Evolutionary conservation across 1,284 basidiomycete species (phyloP).

Genomic region (Microbotryum lychnidis-dioicae): DNA sequence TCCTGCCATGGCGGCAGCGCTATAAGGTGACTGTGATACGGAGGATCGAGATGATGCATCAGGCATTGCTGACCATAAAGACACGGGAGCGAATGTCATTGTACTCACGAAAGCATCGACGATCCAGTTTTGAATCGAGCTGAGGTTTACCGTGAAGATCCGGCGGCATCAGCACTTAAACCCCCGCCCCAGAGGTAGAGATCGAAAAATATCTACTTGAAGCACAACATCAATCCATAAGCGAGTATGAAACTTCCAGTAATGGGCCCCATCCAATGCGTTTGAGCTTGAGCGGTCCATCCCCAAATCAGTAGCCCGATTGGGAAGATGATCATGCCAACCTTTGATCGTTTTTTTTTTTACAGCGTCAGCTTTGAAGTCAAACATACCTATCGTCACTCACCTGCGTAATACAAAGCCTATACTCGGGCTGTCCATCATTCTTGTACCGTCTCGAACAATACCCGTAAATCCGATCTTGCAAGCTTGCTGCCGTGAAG

Average conservation of each 20-base stretch:
- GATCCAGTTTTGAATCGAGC: slow-evolving; percentile 37
- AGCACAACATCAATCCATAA: slow-evolving; percentile 23
- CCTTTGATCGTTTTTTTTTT: slow-evolving; percentile 38
- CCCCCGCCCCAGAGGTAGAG: neutral
- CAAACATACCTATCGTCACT: neutral
- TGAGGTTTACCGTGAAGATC: slow-evolving; percentile 30
- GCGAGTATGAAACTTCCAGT: slow-evolving; percentile 35
- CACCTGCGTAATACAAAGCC: slow-evolving; percentile 29
- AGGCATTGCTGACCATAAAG: too few relatives aligned
- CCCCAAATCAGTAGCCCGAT: slow-evolving; percentile 42
- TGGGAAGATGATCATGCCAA: slow-evolving; percentile 46
- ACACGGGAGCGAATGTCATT: too few relatives aligned
- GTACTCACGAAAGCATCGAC: slow-evolving; percentile 8
- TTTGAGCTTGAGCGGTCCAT: slow-evolving; percentile 40
- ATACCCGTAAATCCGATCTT: slow-evolving; percentile 44
- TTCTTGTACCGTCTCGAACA: slow-evolving; percentile 35
- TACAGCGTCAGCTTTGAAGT: neutral
- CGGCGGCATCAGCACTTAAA: too few relatives aligned
- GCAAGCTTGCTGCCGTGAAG: slow-evolving; percentile 39
- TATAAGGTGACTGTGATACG: slow-evolving; percentile 39
- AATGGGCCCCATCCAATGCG: slow-evolving; percentile 42
- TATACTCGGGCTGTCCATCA: slow-evolving; percentile 41
- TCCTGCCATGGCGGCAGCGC: slow-evolving; percentile 43
- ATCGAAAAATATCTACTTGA: neutral
- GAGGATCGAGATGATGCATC: too few relatives aligned